Conservation (phyloP, 306 rosid species). For the Begonia loranthoides region DNA sequence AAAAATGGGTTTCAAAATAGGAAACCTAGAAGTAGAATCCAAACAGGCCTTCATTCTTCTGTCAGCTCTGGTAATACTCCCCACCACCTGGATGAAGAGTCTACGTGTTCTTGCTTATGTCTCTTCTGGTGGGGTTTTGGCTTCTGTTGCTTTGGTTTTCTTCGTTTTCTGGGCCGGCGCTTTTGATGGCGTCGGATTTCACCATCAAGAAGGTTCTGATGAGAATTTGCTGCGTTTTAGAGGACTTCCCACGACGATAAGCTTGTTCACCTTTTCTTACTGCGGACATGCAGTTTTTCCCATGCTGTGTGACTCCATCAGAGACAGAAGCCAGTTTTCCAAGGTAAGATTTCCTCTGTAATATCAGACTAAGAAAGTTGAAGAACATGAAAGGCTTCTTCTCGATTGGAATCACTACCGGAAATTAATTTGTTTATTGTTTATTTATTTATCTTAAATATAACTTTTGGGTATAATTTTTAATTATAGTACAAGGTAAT, state of each 20-base stretch:
- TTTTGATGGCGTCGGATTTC: constrained; percentile 45
- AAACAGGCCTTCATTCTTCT: constrained; percentile 30
- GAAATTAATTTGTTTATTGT: too few species aligned
- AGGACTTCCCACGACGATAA: constrained; percentile 32
- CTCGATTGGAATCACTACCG: too few species aligned
- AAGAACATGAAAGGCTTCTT: too few species aligned
- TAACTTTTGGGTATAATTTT: too few species aligned
- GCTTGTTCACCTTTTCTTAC: constrained; percentile 45
- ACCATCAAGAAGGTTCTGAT: constrained; percentile 9
- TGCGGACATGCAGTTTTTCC: constrained; percentile 63
- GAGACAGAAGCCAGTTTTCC: constrained; percentile 32
- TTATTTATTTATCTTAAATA: too few species aligned
- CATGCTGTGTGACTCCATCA: constrained; percentile 46
- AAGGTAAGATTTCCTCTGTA: constrained; percentile 22
- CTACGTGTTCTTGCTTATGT: constrained; percentile 42
- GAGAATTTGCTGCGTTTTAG: constrained; percentile 12
- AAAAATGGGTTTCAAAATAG: constrained; percentile 19
- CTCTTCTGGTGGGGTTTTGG: constrained; percentile 52
- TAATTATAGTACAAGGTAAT: too few species aligned
- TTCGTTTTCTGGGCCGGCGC: constrained; percentile 46
- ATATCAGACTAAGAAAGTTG: too few species aligned
- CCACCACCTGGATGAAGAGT: constrained; percentile 58
- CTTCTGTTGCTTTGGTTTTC: constrained; percentile 26
- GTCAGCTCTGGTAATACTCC: constrained; percentile 33
- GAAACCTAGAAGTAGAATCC: constrained; percentile 20